phyloP scores from a whole-genome alignment of 2,329 filamentous ascomycete species.

The Fusarium globosum region DNA sequence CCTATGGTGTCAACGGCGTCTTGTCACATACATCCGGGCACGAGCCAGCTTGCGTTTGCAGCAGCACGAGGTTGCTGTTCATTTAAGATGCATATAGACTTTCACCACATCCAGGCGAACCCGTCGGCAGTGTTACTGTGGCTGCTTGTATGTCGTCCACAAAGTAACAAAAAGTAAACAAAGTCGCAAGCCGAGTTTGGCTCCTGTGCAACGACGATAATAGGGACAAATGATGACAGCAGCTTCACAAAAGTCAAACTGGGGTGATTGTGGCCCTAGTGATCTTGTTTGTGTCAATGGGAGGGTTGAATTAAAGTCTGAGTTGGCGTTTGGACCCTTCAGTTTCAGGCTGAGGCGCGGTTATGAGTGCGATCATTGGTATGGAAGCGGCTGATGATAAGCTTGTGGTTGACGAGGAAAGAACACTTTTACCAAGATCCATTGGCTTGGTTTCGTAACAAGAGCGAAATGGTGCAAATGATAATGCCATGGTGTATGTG shows the following conservation, averaged over 20 bases:
- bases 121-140: constrained; percentile 26
- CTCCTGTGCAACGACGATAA: not conserved
- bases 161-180: constrained; percentile 13
- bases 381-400: not conserved
- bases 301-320: constrained; percentile 22
- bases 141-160: constrained; percentile 7
- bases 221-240: not conserved
- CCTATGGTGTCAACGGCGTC: constrained; percentile 5
- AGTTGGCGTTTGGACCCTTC: constrained; percentile 31
- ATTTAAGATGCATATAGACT: constrained; percentile 18
- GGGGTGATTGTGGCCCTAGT: constrained; percentile 3
- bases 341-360: constrained; percentile 33
- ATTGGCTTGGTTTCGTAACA: not conserved
- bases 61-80: constrained; percentile 5
- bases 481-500: not conserved
- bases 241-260: not conserved
- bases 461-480: not conserved
- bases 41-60: constrained; percentile 14
- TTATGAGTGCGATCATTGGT: not conserved
- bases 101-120: constrained; percentile 8
- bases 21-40: constrained; percentile 3
- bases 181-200: constrained; percentile 5
- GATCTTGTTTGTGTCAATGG: constrained; percentile 1
- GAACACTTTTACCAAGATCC: not conserved
- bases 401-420: not conserved